phyloP scores from a whole-genome alignment of 2,329 filamentous ascomycete genomes.

The Arthrobotrys pseudoclavata region DNA sequence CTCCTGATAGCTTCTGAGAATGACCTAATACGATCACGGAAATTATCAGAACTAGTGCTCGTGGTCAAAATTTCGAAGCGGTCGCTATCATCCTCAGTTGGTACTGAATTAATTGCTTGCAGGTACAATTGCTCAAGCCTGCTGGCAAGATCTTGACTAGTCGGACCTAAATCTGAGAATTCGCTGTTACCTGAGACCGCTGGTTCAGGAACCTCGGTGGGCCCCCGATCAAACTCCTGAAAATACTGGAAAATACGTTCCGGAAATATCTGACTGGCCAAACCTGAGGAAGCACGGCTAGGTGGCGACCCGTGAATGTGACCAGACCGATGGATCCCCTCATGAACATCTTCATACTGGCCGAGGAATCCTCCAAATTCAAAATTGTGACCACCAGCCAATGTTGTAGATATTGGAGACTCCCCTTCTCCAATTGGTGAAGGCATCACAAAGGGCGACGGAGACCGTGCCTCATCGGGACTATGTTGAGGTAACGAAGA shows the following conservation, averaged over 20 bases:
- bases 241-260: slow-evolving; percentile 14
- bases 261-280: slow-evolving; percentile 15
- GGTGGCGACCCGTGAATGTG: neutral
- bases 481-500: slow-evolving; percentile 10
- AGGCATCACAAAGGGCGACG: slow-evolving; percentile 27
- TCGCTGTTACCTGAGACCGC: slow-evolving; percentile 13
- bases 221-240: slow-evolving; percentile 6
- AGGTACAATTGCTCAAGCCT: slow-evolving; percentile 13
- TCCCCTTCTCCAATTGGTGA: slow-evolving; percentile 10
- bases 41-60: neutral
- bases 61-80: neutral
- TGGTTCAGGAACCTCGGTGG: slow-evolving; percentile 7
- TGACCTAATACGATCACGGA: neutral
- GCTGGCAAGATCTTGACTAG: slow-evolving; percentile 5
- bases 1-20: slow-evolving; percentile 7
- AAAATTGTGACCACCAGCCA: neutral
- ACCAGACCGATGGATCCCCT: neutral
- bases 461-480: slow-evolving; percentile 2
- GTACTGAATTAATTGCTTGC: neutral
- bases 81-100: slow-evolving; percentile 5
- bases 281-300: slow-evolving; percentile 11
- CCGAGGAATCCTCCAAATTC: neutral
- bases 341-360: slow-evolving; percentile 17
- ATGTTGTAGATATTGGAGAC: neutral
- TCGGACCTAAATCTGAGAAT: slow-evolving; percentile 1